Evolutionary conservation across 441 rosid genomes (phyloP).

Genomic region (Hura crepitans): DNA sequence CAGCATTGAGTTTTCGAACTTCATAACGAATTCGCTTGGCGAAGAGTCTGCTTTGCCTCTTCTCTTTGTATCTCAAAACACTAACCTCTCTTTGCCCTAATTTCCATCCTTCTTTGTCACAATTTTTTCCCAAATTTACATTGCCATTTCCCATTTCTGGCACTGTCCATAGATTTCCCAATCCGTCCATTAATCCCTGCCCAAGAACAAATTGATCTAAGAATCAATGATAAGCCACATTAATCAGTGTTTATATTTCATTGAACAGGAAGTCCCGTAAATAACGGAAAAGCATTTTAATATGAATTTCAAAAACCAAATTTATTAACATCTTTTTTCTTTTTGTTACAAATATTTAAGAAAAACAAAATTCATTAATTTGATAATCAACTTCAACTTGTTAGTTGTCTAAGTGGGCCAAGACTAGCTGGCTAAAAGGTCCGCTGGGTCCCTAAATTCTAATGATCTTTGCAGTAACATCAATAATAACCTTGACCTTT

Average conservation of each 20-base stretch:
- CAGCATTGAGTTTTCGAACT: slow-evolving; percentile 91
- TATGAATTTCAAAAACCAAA: too few relatives aligned
- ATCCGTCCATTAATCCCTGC: slow-evolving; percentile 38
- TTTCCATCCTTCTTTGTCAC: slow-evolving; percentile 30
- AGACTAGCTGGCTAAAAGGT: slow-evolving; percentile 13
- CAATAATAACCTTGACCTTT: too few relatives aligned
- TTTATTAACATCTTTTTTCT: too few relatives aligned
- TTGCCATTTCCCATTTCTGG: slow-evolving; percentile 49
- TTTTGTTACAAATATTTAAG: background rate
- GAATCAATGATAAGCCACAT: too few relatives aligned
- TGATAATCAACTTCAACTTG: background rate
- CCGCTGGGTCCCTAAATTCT: background rate
- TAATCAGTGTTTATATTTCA: too few relatives aligned
- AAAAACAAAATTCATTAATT: background rate
- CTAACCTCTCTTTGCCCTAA: slow-evolving; percentile 73
- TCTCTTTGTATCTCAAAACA: slow-evolving; percentile 83
- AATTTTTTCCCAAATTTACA: slow-evolving; percentile 5
- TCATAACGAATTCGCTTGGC: slow-evolving; percentile 77
- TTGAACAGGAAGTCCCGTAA: too few relatives aligned
- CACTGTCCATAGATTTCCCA: slow-evolving; percentile 47
- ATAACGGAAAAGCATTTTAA: too few relatives aligned
- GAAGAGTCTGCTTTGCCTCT: slow-evolving; percentile 75
- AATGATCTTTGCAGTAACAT: too few relatives aligned
- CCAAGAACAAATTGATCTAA: background rate
- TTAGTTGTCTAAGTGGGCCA: background rate